Evolutionary conservation across 1,284 basidiomycete genomes (phyloP), one percentile per base, ranked within the genome.

Genomic region (Ustilago cynodontis): DNA sequence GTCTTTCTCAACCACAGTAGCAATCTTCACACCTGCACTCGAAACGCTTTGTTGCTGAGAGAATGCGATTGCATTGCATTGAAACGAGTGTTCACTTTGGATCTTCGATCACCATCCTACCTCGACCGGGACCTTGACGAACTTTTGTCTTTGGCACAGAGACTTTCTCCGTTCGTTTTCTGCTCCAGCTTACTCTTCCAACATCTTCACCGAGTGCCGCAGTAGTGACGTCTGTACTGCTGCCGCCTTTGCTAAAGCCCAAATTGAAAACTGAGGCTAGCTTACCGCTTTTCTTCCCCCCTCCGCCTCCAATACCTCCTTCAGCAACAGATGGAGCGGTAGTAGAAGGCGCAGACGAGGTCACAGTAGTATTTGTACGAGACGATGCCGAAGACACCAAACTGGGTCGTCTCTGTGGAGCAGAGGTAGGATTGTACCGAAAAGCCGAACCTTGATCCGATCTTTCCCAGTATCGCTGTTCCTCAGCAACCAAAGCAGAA

Each of bases 101-200:
- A 7, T 68, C 66, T 3, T 51, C 50, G 41, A 78, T 74, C 7
- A 68, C 59, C 45, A 75, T 69, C 18, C 77, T 54, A 0, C 77
- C 77, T 8, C 77, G 41, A 6, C 77, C 77, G 0, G 77, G 68
- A 18, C 72, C 77, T 45, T 68, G 68, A 20, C 61, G 24, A 26
- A 78, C 53, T 29, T 78, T 76, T 22, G 22, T 60, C 24, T 72
- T 71, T 5, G 77, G 72, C 11, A 62, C 59, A 0, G 41, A 41
- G 1, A 65, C 63, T 20, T 71, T 72, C 22, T 72, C 73, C 7
- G 63, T 78, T 28, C 64, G 39, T 47, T 72, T 76, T 14, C 67
- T 24, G 24, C 68, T 65, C 73, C 69, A 72, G 29, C 74, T 78
- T 10, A 77, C 65, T 9, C 68, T 61, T 7, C 53, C 29, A 4